Conservation (phyloP, 371 early-diverging fungal species). For the Coemansia sp. region DNA sequence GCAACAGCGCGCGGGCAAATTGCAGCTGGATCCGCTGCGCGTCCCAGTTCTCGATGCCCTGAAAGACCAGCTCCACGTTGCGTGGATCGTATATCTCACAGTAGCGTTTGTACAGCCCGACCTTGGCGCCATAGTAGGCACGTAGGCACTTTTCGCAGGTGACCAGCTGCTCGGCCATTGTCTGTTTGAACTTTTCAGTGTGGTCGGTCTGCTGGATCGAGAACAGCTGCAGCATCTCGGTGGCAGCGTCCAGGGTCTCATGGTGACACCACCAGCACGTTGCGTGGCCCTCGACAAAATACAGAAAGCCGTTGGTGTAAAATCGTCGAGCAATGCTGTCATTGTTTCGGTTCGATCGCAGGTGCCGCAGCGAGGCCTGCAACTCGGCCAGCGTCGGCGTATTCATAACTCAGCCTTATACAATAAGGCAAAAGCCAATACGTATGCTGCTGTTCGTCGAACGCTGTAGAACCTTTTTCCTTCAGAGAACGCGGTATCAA, state of each 20-base stretch:
- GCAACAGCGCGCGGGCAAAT: conserved; percentile 6
- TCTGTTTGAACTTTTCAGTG: conserved; percentile 20
- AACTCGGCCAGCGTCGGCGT: conserved; percentile 17
- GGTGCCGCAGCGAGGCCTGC: conserved; percentile 14
- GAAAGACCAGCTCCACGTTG: conserved; percentile 28
- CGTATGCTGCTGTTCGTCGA: not conserved
- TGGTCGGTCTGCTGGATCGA: conserved; percentile 18
- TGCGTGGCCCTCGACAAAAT: conserved; percentile 33
- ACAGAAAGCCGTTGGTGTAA: conserved; percentile 9
- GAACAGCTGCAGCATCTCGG: conserved; percentile 50
- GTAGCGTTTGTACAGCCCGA: conserved; percentile 19
- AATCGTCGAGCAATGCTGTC: conserved; percentile 5
- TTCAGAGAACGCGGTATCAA: too few species aligned
- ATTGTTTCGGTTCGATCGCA: conserved; percentile 12
- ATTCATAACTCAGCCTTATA: not conserved
- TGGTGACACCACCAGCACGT: conserved; percentile 50
- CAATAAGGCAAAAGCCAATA: not conserved
- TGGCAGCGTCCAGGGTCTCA: conserved; percentile 26
- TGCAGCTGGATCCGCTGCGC: conserved; percentile 21
- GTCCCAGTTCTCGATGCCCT: conserved; percentile 39
- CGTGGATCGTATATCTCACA: conserved; percentile 22
- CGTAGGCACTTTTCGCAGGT: conserved; percentile 30
- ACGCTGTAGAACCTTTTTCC: not conserved
- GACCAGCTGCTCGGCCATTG: conserved; percentile 25
- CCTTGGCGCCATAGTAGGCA: conserved; percentile 33